Base-by-base conservation (phyloP, 352 stramenopile species). In the Phytopythium mirpurense region DNA sequence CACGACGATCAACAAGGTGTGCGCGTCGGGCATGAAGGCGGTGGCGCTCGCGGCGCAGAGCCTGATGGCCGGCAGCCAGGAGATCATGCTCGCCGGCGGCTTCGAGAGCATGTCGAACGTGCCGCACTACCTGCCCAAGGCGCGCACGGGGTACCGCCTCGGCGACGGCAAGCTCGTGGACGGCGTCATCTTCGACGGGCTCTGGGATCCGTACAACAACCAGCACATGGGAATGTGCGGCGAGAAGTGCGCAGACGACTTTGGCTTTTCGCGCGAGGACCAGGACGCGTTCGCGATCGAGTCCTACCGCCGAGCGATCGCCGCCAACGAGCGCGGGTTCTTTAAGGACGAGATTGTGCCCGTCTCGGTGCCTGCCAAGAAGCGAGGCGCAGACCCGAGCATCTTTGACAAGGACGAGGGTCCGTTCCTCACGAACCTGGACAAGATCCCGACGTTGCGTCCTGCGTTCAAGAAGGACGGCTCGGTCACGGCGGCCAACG, bases 1-100 rank as follows among this genome's bases (percentile, higher is more conserved):
- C 74, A 99, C 95, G 40, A 99, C 97, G 0, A 73, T 99, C 11
- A 99, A 99, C 80, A 99, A 99, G 67, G 96, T 99, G 24, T 99
- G 97, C 68, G 96, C 93, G 4, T 96, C 78, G 2, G 93, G 92
- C 31, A 97, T 98, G 89, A 98, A 98, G 68, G 52, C 83, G 36
- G 38, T 93, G 55, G 78, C 81, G 5, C 73, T 98, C 54, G 83
- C 72, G 2, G 69, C 93, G 41, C 87, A 97, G 72, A 92, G 80
- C 57, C 89, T 99, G 44, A 83, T 91, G 73, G 78, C 74, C 19
- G 84, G 84, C 44, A 87, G 75, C 59, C 75, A 86, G 62, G 79
- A 94, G 56, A 72, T 96, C 27, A 80, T 98, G 47, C 72, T 98
- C 24, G 91, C 93, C 10, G 96, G 96, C 41, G 96, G 96, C 27